Evolutionary conservation across 257 asterid species (phyloP).

Genomic region (Marsdenia floribunda): DNA sequence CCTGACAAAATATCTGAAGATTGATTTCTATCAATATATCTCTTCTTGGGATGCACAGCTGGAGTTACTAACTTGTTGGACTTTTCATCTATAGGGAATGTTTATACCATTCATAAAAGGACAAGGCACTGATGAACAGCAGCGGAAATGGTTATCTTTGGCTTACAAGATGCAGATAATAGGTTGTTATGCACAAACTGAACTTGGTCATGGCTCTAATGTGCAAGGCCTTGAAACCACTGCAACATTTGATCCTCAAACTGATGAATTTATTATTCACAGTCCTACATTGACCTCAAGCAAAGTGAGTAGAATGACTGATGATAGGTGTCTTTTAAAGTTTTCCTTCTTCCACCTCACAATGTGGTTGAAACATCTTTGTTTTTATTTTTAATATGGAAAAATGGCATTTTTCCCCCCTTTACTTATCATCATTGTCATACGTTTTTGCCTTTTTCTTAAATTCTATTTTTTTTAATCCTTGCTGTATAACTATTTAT

Average conservation of each 20-base stretch:
- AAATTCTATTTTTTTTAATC: no score
- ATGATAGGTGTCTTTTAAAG: neutral
- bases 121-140: slow-evolving; percentile 93
- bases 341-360: neutral
- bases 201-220: slow-evolving; percentile 98
- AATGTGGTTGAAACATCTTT: neutral
- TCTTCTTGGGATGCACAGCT: neutral
- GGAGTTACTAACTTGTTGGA: slow-evolving; percentile 16
- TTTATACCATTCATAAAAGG: slow-evolving; percentile 91
- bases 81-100: slow-evolving; percentile 66
- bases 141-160: slow-evolving; percentile 78
- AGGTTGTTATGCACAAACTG: slow-evolving; percentile 99
- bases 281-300: slow-evolving; percentile 98
- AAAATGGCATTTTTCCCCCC: no score
- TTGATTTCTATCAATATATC: neutral
- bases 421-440: no score
- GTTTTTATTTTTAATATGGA: neutral
- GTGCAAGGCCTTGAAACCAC: slow-evolving; percentile 99
- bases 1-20: neutral
- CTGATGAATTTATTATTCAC: slow-evolving; percentile 87
- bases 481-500: no score
- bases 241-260: slow-evolving; percentile 86
- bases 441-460: no score
- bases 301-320: slow-evolving; percentile 52
- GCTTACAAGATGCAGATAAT: slow-evolving; percentile 96